Conservation (phyloP, 2,329 filamentous ascomycete species). For the Pseudogymnoascus sp. region DNA sequence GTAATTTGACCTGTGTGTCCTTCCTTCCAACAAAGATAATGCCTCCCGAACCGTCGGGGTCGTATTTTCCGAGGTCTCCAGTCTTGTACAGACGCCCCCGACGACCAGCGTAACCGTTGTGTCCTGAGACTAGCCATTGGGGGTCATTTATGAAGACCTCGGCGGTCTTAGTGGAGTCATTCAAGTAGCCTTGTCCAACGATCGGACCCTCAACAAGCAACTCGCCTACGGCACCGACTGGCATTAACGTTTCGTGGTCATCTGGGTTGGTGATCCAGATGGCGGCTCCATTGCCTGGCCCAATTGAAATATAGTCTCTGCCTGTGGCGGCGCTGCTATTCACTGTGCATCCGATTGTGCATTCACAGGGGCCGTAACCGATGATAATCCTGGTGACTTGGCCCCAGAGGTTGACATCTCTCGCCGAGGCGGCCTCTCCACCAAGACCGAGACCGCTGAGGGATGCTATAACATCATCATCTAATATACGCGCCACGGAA, state of each 20-base stretch:
- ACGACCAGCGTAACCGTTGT: constrained; percentile 28
- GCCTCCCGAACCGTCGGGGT: constrained; percentile 38
- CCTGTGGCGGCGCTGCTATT: constrained; percentile 11
- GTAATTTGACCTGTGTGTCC: constrained; percentile 60
- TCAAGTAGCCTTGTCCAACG: constrained; percentile 55
- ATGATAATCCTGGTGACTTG: constrained; percentile 31
- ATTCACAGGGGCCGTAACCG: constrained; percentile 32
- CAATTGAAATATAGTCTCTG: constrained; percentile 8
- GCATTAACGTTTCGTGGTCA: constrained; percentile 16
- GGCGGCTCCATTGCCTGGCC: constrained; percentile 9
- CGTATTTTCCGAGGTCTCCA: constrained; percentile 49
- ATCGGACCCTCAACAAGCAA: constrained; percentile 38
- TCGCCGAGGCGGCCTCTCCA: constrained; percentile 29
- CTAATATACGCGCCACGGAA: constrained; percentile 21
- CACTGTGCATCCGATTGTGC: constrained; percentile 15
- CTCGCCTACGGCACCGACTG: constrained; percentile 23
- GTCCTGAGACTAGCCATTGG: constrained; percentile 39
- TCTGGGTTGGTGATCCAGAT: constrained; percentile 31
- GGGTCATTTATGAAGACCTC: constrained; percentile 50
- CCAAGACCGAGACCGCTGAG: constrained; percentile 20
- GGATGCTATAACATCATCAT: constrained; percentile 18
- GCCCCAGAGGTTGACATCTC: constrained; percentile 31
- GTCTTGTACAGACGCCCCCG: constrained; percentile 47
- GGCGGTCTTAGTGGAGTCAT: constrained; percentile 47
- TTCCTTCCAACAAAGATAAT: constrained; percentile 53